These are phyloP conservation scores for Solanum chmielewskii DNA, from an alignment of 257 asterid species.

Conservation along the genomic window DNA sequence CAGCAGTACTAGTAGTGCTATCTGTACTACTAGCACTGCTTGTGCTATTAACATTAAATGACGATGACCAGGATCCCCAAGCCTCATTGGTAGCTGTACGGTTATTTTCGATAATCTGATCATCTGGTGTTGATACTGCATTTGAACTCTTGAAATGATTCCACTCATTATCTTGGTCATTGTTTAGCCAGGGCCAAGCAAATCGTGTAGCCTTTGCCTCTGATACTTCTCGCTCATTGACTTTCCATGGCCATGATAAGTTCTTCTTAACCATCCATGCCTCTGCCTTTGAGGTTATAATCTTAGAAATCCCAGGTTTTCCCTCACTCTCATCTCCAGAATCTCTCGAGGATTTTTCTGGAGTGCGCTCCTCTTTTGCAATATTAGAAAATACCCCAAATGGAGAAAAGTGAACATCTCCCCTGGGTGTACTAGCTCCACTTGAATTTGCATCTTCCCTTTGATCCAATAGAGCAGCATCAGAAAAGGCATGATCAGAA, in stretches of 20 bases:
- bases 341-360: constrained; percentile 32
- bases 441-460: constrained; percentile 84
- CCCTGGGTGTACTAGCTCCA: constrained; percentile 84
- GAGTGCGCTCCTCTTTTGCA: constrained; percentile 24
- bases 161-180: constrained; percentile 49
- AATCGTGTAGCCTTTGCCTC: constrained; percentile 48
- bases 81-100: constrained; percentile 48
- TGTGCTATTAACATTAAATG: constrained; percentile 62
- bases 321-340: constrained; percentile 69
- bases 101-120: constrained; percentile 33
- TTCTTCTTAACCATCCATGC: constrained; percentile 70
- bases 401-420: constrained; percentile 54
- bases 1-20: constrained; percentile 66
- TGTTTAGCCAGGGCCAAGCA: constrained; percentile 66
- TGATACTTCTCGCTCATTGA: constrained; percentile 49
- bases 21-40: constrained; percentile 85
- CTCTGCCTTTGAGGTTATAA: constrained; percentile 70
- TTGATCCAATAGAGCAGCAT: constrained; percentile 29
- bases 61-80: constrained; percentile 82
- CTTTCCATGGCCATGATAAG: constrained; percentile 81
- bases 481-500: constrained; percentile 46
- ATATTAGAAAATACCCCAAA: constrained; percentile 53
- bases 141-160: constrained; percentile 29
- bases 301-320: constrained; percentile 59
- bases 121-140: constrained; percentile 30